Percentiles rank a stretch among this genome's conserved stretches.
These are phyloP conservation scores for Grosmannia penicillata DNA, from an alignment of 2,329 filamentous ascomycete species.

Conservation along the genomic window DNA sequence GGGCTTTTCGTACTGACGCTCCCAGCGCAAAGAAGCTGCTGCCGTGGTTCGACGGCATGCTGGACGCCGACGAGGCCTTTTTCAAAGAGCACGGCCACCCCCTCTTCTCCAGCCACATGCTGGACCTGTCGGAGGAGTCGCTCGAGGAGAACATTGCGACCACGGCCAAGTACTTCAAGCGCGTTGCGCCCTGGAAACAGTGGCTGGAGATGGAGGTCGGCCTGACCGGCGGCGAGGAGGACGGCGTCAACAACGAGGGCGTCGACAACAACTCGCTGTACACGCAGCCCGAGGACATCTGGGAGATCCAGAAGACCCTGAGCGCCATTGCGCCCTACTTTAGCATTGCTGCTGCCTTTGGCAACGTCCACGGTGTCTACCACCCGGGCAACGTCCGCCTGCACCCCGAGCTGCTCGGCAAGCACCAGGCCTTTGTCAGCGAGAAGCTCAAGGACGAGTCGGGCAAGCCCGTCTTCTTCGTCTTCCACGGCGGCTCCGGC, in stretches of 20 bases:
- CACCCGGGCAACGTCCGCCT: slow-evolving; percentile 68
- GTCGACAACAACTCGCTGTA: slow-evolving; percentile 96
- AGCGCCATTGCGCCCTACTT: slow-evolving; percentile 85
- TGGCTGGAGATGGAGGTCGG: slow-evolving; percentile 97
- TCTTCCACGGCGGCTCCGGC: slow-evolving; percentile 97
- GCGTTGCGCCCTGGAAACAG: slow-evolving; percentile 91
- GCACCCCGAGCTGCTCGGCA: slow-evolving; percentile 85
- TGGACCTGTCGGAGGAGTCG: slow-evolving; percentile 85
- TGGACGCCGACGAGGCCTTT: slow-evolving; percentile 85
- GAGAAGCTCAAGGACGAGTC: slow-evolving; percentile 57
- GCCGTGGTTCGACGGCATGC: slow-evolving; percentile 91
- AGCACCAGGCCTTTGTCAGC: slow-evolving; percentile 90
- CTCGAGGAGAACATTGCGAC: slow-evolving; percentile 85
- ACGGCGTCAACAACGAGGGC: slow-evolving; percentile 82
- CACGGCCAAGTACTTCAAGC: slow-evolving; percentile 86
- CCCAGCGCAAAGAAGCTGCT: slow-evolving; percentile 89
- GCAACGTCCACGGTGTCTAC: slow-evolving; percentile 98
- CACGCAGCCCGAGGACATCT: slow-evolving; percentile 95
- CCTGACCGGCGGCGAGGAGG: slow-evolving; percentile 50
- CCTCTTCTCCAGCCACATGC: slow-evolving; percentile 91
- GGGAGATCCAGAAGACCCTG: slow-evolving; percentile 78
- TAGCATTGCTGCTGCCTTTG: slow-evolving; percentile 95
- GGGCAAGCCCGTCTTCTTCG: slow-evolving; percentile 93
- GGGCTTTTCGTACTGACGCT: too few relatives aligned
- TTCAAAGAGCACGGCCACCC: slow-evolving; percentile 90